Conservation (phyloP, 306 rosid species). For the Acmispon strigosus region DNA sequence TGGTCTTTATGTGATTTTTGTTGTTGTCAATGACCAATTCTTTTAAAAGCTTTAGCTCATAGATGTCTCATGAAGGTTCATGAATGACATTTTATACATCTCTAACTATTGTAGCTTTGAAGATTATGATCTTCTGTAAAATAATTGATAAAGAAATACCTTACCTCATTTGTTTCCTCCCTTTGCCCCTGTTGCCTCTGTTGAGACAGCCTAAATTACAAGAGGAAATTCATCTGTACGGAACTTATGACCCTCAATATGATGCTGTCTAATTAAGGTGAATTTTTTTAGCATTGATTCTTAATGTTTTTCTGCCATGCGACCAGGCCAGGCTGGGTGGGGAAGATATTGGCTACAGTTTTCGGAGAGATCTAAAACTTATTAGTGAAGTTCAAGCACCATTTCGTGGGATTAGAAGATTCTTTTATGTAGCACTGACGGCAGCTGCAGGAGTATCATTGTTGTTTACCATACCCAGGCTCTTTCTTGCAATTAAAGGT, state of each 20-base stretch:
- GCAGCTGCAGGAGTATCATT: slow-evolving; percentile 92
- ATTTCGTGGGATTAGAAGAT: slow-evolving; percentile 87
- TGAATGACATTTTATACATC: background rate
- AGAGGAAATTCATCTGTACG: background rate
- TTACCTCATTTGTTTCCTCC: background rate
- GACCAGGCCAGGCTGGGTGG: slow-evolving; percentile 91
- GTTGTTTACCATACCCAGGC: slow-evolving; percentile 65
- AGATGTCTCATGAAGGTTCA: background rate
- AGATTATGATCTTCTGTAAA: background rate
- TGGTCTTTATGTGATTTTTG: background rate
- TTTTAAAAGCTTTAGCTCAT: background rate
- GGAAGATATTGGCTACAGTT: slow-evolving; percentile 88
- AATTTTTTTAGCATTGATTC: background rate
- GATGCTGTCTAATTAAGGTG: slow-evolving; percentile 4
- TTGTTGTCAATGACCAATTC: background rate
- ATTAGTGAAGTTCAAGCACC: slow-evolving; percentile 99
- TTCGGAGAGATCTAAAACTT: slow-evolving; percentile 96
- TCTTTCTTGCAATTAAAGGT: slow-evolving; percentile 59
- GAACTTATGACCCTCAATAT: background rate
- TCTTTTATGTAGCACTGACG: slow-evolving; percentile 72
- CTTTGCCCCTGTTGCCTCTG: background rate
- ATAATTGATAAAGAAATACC: background rate
- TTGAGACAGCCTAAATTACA: background rate
- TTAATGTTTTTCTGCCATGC: background rate
- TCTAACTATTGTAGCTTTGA: background rate